Evolutionary conservation across 75 land plant species (phyloP).

Genomic region (Pinus tabuliformis): DNA sequence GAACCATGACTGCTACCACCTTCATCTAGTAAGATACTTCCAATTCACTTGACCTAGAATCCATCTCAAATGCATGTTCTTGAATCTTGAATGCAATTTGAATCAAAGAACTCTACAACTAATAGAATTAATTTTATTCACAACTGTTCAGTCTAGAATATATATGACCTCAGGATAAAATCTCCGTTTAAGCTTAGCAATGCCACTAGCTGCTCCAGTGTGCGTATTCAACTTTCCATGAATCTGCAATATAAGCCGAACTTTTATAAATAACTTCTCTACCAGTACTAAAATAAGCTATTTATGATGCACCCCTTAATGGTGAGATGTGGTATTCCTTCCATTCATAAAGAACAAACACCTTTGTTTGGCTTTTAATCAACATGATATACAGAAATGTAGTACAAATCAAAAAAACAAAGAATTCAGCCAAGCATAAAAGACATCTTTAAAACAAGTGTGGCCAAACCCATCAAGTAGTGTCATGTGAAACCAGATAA

Average conservation of each 20-base stretch:
- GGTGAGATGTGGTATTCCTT: background rate
- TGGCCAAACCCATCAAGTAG: background rate
- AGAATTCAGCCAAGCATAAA: background rate
- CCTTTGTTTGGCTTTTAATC: background rate
- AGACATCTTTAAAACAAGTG: background rate
- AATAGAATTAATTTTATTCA: too few species aligned
- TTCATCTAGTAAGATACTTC: background rate
- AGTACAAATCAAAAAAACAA: background rate
- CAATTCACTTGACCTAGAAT: background rate
- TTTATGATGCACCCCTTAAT: background rate
- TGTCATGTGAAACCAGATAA: background rate
- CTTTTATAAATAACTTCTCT: background rate
- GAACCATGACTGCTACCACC: background rate
- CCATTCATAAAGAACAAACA: background rate
- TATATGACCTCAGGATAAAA: constrained; percentile 37
- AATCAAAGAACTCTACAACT: background rate
- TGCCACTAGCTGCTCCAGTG: constrained; percentile 29
- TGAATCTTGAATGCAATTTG: background rate
- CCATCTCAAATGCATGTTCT: background rate
- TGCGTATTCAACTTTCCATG: constrained; percentile 51
- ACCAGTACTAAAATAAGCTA: background rate
- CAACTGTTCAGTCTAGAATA: background rate
- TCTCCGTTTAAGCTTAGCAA: constrained; percentile 41
- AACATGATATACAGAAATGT: background rate
- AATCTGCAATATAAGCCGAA: constrained; percentile 19